A percentile compares a stretch with the other conserved stretches of the same genome.
These are phyloP conservation scores for Diplocarpon rosae DNA, from an alignment of 2,329 filamentous ascomycete genomes.

Conservation along the genomic window DNA sequence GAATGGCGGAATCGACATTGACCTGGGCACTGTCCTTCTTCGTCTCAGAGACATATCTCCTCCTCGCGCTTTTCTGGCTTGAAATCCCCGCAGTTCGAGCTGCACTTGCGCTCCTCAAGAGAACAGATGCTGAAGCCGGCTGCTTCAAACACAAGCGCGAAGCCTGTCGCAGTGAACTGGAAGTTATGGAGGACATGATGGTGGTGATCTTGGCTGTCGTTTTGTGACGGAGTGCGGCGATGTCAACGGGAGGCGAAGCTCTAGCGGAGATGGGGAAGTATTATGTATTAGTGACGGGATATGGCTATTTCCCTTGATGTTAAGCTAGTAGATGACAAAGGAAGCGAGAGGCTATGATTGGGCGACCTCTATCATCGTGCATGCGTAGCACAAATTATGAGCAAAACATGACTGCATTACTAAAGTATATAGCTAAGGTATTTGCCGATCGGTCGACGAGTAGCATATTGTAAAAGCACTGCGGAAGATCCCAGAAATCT, in stretches of 20 bases:
- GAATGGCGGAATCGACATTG: constrained; percentile 71
- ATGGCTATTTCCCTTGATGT: background rate
- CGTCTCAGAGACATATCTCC: constrained; percentile 76
- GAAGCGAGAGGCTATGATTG: constrained; percentile 11
- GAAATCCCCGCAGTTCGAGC: constrained; percentile 16
- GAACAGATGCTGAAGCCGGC: constrained; percentile 15
- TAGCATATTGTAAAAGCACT: no score
- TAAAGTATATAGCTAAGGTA: background rate
- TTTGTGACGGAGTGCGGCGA: background rate
- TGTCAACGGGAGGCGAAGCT: constrained; percentile 7
- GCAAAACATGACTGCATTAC: constrained; percentile 1
- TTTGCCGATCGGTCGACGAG: no score
- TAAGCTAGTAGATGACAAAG: background rate
- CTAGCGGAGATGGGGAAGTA: constrained; percentile 5
- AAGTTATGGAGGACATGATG: constrained; percentile 24
- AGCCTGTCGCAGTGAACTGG: constrained; percentile 26
- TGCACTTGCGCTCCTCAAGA: constrained; percentile 19
- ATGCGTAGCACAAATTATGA: constrained; percentile 2
- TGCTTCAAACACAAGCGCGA: constrained; percentile 25
- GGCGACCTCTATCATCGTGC: background rate
- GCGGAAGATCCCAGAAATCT: constrained; percentile 1
- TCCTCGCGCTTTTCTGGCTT: constrained; percentile 28
- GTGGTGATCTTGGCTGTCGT: background rate
- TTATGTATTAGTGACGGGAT: background rate
- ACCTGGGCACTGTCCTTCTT: constrained; percentile 73